phyloP scores from a whole-genome alignment of 306 rosid species.

The Inga oerstediana region DNA sequence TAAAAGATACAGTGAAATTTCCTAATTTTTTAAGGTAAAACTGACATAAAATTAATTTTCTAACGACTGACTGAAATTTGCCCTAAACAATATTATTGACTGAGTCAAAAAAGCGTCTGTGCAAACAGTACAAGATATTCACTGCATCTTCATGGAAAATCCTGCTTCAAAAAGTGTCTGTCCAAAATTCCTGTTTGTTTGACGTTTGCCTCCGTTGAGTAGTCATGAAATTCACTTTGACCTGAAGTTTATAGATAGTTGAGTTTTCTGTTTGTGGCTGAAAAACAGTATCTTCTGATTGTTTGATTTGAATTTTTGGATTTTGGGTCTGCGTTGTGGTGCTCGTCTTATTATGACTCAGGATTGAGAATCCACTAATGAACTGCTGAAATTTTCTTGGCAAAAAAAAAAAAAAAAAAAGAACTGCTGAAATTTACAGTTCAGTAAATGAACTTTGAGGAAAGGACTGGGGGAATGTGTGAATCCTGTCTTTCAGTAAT shows the following conservation, averaged over 20 bases:
- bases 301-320: constrained; percentile 31
- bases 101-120: too few relatives aligned
- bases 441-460: background rate
- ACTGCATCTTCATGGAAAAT: too few relatives aligned
- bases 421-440: constrained; percentile 17
- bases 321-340: constrained; percentile 22
- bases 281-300: constrained; percentile 36
- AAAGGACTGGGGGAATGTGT: background rate
- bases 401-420: too few relatives aligned
- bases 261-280: constrained; percentile 30
- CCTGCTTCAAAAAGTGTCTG: too few relatives aligned
- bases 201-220: background rate
- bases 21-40: too few relatives aligned
- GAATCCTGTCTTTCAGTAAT: background rate
- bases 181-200: background rate
- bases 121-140: too few relatives aligned
- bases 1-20: too few relatives aligned
- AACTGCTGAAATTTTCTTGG: too few relatives aligned
- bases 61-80: too few relatives aligned
- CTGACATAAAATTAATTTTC: too few relatives aligned
- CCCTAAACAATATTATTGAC: too few relatives aligned
- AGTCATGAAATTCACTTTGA: constrained; percentile 31
- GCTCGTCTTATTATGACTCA: constrained; percentile 6
- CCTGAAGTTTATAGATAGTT: constrained; percentile 33
- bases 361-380: constrained; percentile 6